Percentiles rank a stretch among this genome's conserved stretches.
These are phyloP conservation scores for Trypanosomatidae sp. DNA, from an alignment of 208 protist genomes.

Conservation along the genomic window DNA sequence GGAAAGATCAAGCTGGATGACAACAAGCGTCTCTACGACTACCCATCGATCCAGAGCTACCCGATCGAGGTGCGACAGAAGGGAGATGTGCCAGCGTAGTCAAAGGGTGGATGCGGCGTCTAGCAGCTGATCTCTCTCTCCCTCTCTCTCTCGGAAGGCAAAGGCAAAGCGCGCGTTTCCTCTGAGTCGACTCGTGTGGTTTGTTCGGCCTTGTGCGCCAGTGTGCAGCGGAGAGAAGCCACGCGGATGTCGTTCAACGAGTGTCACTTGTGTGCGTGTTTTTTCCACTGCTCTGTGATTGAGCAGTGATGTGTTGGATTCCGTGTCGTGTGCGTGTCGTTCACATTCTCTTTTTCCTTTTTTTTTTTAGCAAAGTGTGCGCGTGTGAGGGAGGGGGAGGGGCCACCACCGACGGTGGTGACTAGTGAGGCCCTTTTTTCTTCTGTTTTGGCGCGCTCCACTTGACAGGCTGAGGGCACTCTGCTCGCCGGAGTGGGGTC, in stretches of 20 bases:
- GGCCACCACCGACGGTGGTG: background rate
- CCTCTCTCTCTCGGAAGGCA: no score
- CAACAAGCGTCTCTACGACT: slow-evolving; percentile 91
- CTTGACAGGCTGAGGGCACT: background rate
- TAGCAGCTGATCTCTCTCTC: background rate
- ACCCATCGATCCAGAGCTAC: slow-evolving; percentile 87
- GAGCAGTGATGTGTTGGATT: background rate
- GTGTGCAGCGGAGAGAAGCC: background rate
- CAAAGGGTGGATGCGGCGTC: no score
- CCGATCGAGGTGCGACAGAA: slow-evolving; percentile 92
- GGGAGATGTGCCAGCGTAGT: slow-evolving; percentile 77
- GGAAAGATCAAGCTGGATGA: slow-evolving; percentile 85
- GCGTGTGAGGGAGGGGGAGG: background rate
- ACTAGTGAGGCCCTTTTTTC: background rate
- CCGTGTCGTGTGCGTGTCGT: background rate
- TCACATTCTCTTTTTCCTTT: background rate
- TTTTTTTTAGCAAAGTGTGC: no score
- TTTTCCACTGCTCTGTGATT: background rate
- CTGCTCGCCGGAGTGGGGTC: background rate
- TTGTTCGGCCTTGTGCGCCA: background rate
- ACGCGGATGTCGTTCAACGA: background rate
- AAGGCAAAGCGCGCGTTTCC: background rate
- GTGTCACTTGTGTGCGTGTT: background rate
- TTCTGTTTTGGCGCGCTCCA: no score
- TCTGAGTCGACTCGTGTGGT: background rate